Percentiles rank a stretch among this genome's conserved stretches.
Conservation (phyloP, 2,329 filamentous ascomycete species). For the Hymenotorrendiella dingleyae region DNA sequence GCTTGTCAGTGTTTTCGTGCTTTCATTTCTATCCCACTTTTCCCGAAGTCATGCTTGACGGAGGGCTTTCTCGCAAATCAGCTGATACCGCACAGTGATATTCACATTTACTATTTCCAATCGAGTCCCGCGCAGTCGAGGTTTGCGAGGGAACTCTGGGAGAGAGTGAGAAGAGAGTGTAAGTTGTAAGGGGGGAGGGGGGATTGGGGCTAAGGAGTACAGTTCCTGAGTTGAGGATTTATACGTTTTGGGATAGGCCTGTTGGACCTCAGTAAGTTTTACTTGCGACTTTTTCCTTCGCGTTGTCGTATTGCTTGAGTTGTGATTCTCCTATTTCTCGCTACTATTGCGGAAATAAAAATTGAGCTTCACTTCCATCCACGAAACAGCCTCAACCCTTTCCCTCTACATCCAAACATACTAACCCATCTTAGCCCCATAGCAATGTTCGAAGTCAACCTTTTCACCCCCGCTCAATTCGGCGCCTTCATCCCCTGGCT, state of each 20-base stretch:
- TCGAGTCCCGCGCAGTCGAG: slow-evolving; percentile 54
- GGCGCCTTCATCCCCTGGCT: slow-evolving; percentile 86
- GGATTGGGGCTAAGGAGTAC: not conserved
- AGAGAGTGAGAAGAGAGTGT: slow-evolving; percentile 78
- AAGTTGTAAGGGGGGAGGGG: slow-evolving; percentile 24
- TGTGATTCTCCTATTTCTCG: not conserved
- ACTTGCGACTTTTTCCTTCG: not conserved
- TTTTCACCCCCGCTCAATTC: slow-evolving; percentile 82
- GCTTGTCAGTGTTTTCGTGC: slow-evolving; percentile 53
- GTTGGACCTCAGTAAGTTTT: slow-evolving; percentile 62
- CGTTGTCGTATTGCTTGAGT: not conserved
- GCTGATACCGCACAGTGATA: slow-evolving; percentile 45
- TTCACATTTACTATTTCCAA: slow-evolving; percentile 80
- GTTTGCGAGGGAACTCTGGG: slow-evolving; percentile 68
- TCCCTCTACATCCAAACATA: not conserved
- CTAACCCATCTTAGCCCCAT: slow-evolving; percentile 39
- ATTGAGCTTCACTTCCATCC: not conserved
- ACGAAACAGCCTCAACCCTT: not conserved
- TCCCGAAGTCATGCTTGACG: not conserved
- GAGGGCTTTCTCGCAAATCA: not conserved
- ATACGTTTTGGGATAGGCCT: slow-evolving; percentile 69
- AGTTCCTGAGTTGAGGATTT: slow-evolving; percentile 84
- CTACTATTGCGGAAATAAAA: not conserved
- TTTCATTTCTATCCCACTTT: not conserved
- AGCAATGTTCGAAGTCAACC: slow-evolving; percentile 88